A percentile compares a stretch with the other conserved stretches of the same genome.
phyloP scores from a whole-genome alignment of 257 asterid species.

The Jacaranda mimosifolia region DNA sequence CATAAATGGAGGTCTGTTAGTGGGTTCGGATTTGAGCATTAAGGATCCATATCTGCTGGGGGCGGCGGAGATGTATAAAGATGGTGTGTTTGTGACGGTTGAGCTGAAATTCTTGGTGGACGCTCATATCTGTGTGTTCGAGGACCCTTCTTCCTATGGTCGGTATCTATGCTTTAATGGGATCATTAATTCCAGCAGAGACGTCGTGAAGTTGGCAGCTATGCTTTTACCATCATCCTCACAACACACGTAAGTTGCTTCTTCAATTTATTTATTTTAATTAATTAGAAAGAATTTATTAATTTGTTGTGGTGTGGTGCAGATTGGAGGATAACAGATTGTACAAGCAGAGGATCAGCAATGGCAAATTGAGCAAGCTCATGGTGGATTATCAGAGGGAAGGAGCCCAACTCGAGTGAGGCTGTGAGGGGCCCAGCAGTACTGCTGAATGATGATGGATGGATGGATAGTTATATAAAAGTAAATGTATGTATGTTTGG shows the following conservation, averaged over 20 bases:
- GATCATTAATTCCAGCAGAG: slow-evolving; percentile 61
- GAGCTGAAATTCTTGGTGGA: slow-evolving; percentile 78
- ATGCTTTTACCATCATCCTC: slow-evolving; percentile 55
- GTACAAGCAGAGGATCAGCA: slow-evolving; percentile 78
- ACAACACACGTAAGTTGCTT: slow-evolving; percentile 32
- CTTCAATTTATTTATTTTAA: too few species aligned
- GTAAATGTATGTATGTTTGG: neutral
- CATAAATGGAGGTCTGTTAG: slow-evolving; percentile 72
- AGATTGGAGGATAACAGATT: slow-evolving; percentile 65
- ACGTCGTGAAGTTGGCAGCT: slow-evolving; percentile 63
- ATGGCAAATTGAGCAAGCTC: slow-evolving; percentile 74
- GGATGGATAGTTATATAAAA: neutral
- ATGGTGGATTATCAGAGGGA: slow-evolving; percentile 72
- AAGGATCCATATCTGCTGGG: slow-evolving; percentile 88
- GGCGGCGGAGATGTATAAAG: slow-evolving; percentile 86
- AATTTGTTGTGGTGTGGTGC: slow-evolving; percentile 18
- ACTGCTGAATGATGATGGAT: slow-evolving; percentile 13
- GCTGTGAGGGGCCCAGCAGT: neutral
- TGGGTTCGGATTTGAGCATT: slow-evolving; percentile 67
- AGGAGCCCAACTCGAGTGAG: slow-evolving; percentile 24
- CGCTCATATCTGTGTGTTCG: slow-evolving; percentile 87
- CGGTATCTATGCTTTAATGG: slow-evolving; percentile 85
- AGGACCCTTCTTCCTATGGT: slow-evolving; percentile 82
- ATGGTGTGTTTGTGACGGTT: slow-evolving; percentile 85
- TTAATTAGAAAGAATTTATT: neutral